phyloP scores from a whole-genome alignment of 345 rosid species.

The Hibiscus tridactylites region DNA sequence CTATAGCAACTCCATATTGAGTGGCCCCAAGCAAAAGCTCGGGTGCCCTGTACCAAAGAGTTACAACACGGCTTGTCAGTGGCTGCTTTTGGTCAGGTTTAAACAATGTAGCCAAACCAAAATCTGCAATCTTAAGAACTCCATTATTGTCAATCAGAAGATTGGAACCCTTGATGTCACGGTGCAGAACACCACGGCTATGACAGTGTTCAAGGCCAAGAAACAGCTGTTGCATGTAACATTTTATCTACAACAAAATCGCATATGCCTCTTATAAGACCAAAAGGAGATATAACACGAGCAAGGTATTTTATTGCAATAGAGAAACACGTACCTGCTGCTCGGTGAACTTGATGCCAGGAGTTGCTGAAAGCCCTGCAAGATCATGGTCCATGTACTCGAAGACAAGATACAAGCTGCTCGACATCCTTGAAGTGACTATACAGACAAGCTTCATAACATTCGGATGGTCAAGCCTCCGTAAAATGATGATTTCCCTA shows the following conservation, averaged over 20 bases:
- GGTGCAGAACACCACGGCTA: constrained; percentile 67
- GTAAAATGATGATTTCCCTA: constrained; percentile 70
- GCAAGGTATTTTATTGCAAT: not conserved
- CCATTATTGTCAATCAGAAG: constrained; percentile 65
- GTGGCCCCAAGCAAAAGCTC: constrained; percentile 95
- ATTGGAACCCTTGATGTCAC: constrained; percentile 92
- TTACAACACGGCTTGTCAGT: constrained; percentile 83
- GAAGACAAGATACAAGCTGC: constrained; percentile 75
- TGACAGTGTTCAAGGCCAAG: constrained; percentile 88
- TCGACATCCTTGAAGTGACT: constrained; percentile 75
- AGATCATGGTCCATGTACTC: constrained; percentile 98
- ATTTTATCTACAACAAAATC: constrained; percentile 52
- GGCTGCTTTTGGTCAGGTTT: constrained; percentile 50
- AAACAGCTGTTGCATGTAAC: constrained; percentile 68
- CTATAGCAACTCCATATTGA: constrained; percentile 69
- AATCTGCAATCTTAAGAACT: constrained; percentile 85
- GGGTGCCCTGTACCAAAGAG: constrained; percentile 95
- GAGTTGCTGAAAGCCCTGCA: constrained; percentile 67
- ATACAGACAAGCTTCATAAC: constrained; percentile 76
- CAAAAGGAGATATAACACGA: not conserved
- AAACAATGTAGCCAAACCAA: constrained; percentile 66
- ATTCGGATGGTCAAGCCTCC: constrained; percentile 82
- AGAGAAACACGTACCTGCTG: constrained; percentile 40
- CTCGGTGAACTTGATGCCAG: constrained; percentile 70
- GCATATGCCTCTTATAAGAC: not conserved